Percentiles rank a stretch among this genome's conserved stretches.
Evolutionary conservation across 2,329 filamentous ascomycete species (phyloP).

Genomic region (Dendrostoma leiphaemia): DNA sequence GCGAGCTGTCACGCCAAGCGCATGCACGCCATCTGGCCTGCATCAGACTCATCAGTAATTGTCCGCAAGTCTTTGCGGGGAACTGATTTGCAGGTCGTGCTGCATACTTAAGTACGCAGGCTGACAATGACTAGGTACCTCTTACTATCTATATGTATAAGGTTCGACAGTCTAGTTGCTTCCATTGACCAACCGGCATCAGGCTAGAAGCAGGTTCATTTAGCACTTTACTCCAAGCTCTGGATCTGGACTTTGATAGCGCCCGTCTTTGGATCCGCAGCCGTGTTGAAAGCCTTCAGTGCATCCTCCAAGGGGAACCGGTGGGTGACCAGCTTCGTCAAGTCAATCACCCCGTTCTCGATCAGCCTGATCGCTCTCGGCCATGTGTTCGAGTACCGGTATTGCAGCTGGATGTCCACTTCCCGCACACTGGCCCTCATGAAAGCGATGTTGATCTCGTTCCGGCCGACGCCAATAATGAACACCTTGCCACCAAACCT

Average conservation of each 20-base stretch:
- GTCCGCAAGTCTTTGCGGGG: no score
- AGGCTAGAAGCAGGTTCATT: background rate
- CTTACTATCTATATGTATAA: no score
- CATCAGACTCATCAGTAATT: no score
- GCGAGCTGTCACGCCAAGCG: no score
- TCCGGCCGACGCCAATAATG: slow-evolving; percentile 91
- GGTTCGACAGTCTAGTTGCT: no score
- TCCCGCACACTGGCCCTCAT: slow-evolving; percentile 90
- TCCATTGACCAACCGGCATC: background rate
- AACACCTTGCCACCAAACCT: slow-evolving; percentile 98
- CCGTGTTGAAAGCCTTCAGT: slow-evolving; percentile 84
- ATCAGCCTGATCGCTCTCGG: slow-evolving; percentile 87
- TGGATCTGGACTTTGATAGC: slow-evolving; percentile 99
- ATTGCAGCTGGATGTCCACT: slow-evolving; percentile 95
- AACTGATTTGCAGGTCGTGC: no score
- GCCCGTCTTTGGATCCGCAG: slow-evolving; percentile 82
- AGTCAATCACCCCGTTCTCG: slow-evolving; percentile 77
- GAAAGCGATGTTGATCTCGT: slow-evolving; percentile 93
- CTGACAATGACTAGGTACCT: no score
- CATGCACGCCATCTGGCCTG: no score
- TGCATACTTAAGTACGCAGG: no score
- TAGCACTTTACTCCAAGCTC: slow-evolving; percentile 52
- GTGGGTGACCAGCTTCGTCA: slow-evolving; percentile 84
- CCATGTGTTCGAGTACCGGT: slow-evolving; percentile 96
- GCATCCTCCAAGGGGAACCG: slow-evolving; percentile 83